These are phyloP conservation scores for Durio zibethinus DNA, from an alignment of 345 rosid genomes.

Conservation along the genomic window DNA sequence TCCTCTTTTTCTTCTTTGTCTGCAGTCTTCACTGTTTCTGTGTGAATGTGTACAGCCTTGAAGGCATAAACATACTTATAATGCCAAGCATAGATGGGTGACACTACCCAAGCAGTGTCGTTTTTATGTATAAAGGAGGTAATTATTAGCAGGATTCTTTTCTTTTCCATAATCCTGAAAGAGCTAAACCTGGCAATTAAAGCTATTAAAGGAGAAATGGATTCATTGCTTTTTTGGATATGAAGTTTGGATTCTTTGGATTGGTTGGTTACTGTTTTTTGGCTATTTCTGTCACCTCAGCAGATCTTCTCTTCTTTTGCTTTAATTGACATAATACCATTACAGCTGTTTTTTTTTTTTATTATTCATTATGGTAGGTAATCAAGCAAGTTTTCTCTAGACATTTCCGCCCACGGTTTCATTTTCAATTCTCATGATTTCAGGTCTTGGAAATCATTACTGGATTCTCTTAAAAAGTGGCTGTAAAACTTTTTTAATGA, in stretches of 20 bases:
- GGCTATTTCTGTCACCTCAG: neutral
- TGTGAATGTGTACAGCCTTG: neutral
- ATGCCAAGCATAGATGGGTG: neutral
- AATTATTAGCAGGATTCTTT: neutral
- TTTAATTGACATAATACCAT: neutral
- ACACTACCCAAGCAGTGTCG: neutral
- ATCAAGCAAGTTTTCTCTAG: neutral
- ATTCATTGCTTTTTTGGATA: neutral
- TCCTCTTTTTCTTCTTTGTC: neutral
- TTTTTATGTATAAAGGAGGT: neutral
- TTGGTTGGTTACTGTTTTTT: neutral
- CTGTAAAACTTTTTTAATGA: neutral
- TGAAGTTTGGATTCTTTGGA: neutral
- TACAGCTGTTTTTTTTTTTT: neutral
- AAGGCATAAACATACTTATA: constrained; percentile 1
- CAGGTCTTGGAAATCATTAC: neutral
- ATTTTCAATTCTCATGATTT: neutral
- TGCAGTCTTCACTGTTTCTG: neutral
- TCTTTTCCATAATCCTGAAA: neutral
- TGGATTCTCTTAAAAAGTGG: neutral
- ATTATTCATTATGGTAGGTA: too few species aligned
- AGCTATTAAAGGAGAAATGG: neutral
- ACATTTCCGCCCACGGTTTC: neutral
- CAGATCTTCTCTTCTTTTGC: neutral
- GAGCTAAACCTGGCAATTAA: neutral